Evolutionary conservation across 2,329 filamentous ascomycete species (phyloP).

Genomic region (Exophiala sp.): DNA sequence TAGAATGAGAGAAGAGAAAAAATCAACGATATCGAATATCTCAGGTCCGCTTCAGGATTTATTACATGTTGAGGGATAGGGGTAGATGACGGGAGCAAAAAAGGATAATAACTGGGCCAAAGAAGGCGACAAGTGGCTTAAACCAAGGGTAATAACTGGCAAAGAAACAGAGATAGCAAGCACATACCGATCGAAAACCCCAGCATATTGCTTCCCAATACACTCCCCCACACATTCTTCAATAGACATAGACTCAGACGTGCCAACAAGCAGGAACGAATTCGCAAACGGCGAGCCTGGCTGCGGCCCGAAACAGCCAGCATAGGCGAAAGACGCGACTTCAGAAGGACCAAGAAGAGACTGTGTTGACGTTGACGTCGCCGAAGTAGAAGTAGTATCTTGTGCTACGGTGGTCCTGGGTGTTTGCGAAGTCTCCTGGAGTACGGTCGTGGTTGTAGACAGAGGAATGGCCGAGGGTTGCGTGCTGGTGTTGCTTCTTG

Average conservation of each 20-base stretch:
- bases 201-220: conserved; percentile 3
- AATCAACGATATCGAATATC: too few relatives aligned
- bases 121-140: too few relatives aligned
- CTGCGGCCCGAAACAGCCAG: conserved; percentile 20
- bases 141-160: too few relatives aligned
- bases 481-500: not conserved
- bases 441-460: not conserved
- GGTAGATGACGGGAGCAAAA: too few relatives aligned
- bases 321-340: conserved; percentile 18
- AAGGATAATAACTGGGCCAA: too few relatives aligned
- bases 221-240: conserved; percentile 18
- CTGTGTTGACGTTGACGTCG: conserved; percentile 2
- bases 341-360: conserved; percentile 9
- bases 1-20: too few relatives aligned
- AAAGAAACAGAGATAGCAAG: too few relatives aligned
- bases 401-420: not conserved
- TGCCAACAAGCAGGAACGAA: conserved; percentile 13
- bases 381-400: too few relatives aligned
- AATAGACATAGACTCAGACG: conserved; percentile 19
- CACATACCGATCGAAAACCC: conserved; percentile 18
- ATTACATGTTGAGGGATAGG: too few relatives aligned
- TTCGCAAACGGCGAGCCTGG: conserved; percentile 11
- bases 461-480: not conserved
- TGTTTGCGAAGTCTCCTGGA: not conserved
- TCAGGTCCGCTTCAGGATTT: too few relatives aligned